A percentile compares a stretch with the other conserved stretches of the same genome.
These are phyloP conservation scores for Esteya vermicola DNA, from an alignment of 2,329 filamentous ascomycete genomes.

Conservation along the genomic window DNA sequence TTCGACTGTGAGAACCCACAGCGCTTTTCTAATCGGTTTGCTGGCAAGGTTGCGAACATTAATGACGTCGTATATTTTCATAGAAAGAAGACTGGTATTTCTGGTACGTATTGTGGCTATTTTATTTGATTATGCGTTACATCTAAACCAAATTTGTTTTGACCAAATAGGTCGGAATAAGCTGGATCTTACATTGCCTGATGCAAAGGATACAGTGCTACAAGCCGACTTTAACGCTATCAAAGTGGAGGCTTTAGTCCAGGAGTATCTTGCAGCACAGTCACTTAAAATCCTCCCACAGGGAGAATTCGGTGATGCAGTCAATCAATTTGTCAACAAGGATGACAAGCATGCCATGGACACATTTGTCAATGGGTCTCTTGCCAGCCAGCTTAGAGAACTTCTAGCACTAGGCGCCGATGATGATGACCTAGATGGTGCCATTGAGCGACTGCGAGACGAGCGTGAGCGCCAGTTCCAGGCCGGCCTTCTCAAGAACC, in stretches of 20 bases:
- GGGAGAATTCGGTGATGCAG: slow-evolving; percentile 83
- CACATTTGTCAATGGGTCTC: slow-evolving; percentile 58
- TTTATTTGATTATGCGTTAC: not conserved
- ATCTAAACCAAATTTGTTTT: not conserved
- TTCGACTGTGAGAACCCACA: slow-evolving; percentile 94
- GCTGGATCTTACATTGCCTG: slow-evolving; percentile 44
- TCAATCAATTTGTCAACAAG: slow-evolving; percentile 85
- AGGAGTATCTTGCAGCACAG: slow-evolving; percentile 75
- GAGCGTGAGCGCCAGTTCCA: slow-evolving; percentile 59
- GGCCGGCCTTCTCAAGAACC: slow-evolving; percentile 39
- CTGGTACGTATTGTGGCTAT: slow-evolving; percentile 24
- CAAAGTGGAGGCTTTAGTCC: slow-evolving; percentile 78
- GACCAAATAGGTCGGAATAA: slow-evolving; percentile 20
- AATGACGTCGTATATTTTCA: slow-evolving; percentile 92
- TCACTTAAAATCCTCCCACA: slow-evolving; percentile 87
- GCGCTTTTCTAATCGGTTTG: slow-evolving; percentile 85
- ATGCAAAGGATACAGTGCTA: slow-evolving; percentile 48
- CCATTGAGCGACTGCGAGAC: slow-evolving; percentile 59
- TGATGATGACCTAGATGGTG: slow-evolving; percentile 58
- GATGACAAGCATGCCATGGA: slow-evolving; percentile 91
- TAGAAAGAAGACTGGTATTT: slow-evolving; percentile 59
- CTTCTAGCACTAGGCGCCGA: slow-evolving; percentile 54
- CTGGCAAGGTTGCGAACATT: slow-evolving; percentile 79
- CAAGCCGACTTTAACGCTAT: slow-evolving; percentile 50
- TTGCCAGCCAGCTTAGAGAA: slow-evolving; percentile 56